Conservation (phyloP, 73 alveolate species). For the Paramecium sexaurelia region DNA sequence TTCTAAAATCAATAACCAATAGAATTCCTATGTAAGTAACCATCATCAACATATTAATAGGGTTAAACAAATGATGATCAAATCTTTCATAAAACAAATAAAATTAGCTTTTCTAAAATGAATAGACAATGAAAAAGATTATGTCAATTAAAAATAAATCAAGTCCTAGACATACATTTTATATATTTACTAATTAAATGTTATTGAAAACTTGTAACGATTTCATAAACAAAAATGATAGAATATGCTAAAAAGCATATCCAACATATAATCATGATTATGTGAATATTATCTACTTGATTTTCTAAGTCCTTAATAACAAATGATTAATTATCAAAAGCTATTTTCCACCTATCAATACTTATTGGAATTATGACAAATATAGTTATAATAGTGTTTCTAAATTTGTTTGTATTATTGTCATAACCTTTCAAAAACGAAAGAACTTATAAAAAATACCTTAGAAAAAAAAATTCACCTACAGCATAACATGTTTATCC, state of each 20-base stretch:
- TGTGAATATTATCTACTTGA: background rate
- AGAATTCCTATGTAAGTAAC: background rate
- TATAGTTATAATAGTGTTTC: background rate
- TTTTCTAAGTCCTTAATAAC: background rate
- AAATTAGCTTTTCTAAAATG: slow-evolving; percentile 12
- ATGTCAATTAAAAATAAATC: background rate
- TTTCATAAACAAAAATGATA: background rate
- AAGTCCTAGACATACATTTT: background rate
- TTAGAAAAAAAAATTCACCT: slow-evolving; percentile 6
- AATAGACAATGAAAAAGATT: background rate
- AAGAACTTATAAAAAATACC: background rate
- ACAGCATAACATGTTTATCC: slow-evolving; percentile 38
- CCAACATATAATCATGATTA: background rate
- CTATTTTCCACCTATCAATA: background rate
- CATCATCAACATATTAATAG: slow-evolving; percentile 48
- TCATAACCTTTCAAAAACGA: background rate
- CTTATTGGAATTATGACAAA: slow-evolving; percentile 37
- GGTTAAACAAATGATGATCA: slow-evolving; percentile 36
- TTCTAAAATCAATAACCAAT: background rate
- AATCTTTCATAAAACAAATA: slow-evolving; percentile 9
- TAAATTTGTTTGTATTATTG: background rate
- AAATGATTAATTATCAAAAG: background rate
- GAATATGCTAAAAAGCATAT: background rate
- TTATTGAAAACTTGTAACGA: background rate
- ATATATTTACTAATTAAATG: background rate